These are phyloP conservation scores for Myxozyma neglecta DNA, from an alignment of 805 yeast species.

Conservation along the genomic window DNA sequence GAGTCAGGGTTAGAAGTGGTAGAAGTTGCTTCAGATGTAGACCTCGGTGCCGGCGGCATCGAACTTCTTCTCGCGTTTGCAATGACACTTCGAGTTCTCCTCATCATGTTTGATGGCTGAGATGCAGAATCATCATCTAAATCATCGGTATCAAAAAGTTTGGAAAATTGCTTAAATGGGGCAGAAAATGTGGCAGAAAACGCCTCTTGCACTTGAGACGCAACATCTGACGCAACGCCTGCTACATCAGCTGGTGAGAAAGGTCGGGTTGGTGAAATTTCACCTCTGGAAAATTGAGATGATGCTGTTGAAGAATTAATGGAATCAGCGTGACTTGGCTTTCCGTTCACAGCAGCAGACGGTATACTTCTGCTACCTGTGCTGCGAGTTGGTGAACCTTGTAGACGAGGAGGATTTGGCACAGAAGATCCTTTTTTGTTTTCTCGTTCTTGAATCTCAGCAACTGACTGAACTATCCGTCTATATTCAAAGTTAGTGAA, in stretches of 20 bases:
- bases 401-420: slow-evolving; percentile 9
- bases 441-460: slow-evolving; percentile 46
- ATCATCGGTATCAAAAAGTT: slow-evolving; percentile 41
- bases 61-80: slow-evolving; percentile 11
- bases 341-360: neutral
- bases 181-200: slow-evolving; percentile 45
- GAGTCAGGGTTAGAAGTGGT: neutral
- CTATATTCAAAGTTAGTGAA: neutral
- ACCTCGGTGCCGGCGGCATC: slow-evolving; percentile 6
- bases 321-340: neutral
- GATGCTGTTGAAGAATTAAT: neutral
- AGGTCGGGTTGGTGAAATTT: slow-evolving; percentile 22
- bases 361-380: neutral
- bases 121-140: slow-evolving; percentile 12
- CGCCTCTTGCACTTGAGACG: slow-evolving; percentile 32
- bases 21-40: neutral
- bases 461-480: slow-evolving; percentile 43
- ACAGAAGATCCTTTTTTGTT: slow-evolving; percentile 27
- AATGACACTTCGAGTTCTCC: slow-evolving; percentile 15
- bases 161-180: slow-evolving; percentile 46
- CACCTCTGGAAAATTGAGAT: slow-evolving; percentile 4
- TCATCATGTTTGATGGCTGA: slow-evolving; percentile 4
- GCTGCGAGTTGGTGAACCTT: neutral
- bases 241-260: slow-evolving; percentile 25
- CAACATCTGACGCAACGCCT: slow-evolving; percentile 23